Conservation (phyloP, 2,329 filamentous ascomycete genomes). For the Tolypocladium guangdongense region DNA sequence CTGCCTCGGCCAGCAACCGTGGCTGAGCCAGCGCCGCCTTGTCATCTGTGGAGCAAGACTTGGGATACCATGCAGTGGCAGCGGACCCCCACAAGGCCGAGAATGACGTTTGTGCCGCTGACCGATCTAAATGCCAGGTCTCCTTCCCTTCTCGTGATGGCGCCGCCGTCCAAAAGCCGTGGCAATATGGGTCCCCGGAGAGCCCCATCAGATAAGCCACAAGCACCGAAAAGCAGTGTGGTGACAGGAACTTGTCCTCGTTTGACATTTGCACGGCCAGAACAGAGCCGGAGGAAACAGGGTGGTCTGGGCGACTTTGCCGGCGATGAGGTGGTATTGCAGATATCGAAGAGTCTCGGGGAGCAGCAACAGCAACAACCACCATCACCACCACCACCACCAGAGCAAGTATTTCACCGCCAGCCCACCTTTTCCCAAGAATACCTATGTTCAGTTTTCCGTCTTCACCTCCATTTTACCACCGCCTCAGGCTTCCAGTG, state of each 20-base stretch:
- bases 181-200: neutral
- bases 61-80: neutral
- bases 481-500: too few species aligned
- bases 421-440: too few species aligned
- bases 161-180: neutral
- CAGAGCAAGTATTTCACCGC: too few species aligned
- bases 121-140: neutral
- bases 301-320: neutral
- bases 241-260: neutral
- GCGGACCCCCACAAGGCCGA: neutral
- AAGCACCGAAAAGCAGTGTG: neutral
- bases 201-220: neutral
- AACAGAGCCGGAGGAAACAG: slow-evolving; percentile 1
- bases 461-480: too few species aligned
- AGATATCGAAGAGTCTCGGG: slow-evolving; percentile 1
- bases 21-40: too few species aligned
- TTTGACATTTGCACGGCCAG: slow-evolving; percentile 1
- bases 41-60: neutral
- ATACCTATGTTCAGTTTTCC: too few species aligned
- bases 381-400: too few species aligned
- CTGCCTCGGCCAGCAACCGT: too few species aligned
- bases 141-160: slow-evolving; percentile 7
- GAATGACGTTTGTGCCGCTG: neutral
- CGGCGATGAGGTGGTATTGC: slow-evolving; percentile 6
- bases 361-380: too few species aligned